Percentiles rank a stretch among this genome's conserved stretches.
Conservation (phyloP, 192 early-diverging fungal species). For the Chytriomyces confervae region DNA sequence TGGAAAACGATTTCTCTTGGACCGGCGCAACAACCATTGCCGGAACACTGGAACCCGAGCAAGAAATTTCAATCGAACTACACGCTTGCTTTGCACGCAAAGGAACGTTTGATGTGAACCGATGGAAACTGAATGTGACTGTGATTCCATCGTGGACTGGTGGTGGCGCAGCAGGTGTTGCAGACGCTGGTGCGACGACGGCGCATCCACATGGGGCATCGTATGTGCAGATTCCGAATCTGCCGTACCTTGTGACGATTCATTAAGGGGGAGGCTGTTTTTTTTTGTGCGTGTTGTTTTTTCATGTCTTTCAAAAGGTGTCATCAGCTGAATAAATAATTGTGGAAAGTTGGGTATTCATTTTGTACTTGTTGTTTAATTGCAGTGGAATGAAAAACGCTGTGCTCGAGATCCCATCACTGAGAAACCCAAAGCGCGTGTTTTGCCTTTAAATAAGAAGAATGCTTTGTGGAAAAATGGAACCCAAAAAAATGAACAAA, state of each 20-base stretch:
- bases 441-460: no score
- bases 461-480: no score
- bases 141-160: constrained; percentile 3
- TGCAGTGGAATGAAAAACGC: no score
- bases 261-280: neutral
- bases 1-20: constrained; percentile 62
- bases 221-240: constrained; percentile 46
- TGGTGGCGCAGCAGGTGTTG: neutral
- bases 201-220: constrained; percentile 11
- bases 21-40: constrained; percentile 62
- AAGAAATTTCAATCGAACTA: constrained; percentile 49
- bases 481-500: no score
- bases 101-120: constrained; percentile 79
- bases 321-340: no score
- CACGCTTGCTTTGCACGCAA: constrained; percentile 62
- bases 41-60: constrained; percentile 63
- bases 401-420: no score
- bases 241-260: constrained; percentile 46
- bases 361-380: no score
- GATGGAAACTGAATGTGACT: constrained; percentile 65
- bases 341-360: no score
- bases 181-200: no score
- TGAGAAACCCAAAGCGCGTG: no score
- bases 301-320: no score
- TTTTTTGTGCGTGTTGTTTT: no score